Base-by-base conservation (phyloP, 768 basidiomycete species). In the Trichaptum fuscoviolaceum region DNA sequence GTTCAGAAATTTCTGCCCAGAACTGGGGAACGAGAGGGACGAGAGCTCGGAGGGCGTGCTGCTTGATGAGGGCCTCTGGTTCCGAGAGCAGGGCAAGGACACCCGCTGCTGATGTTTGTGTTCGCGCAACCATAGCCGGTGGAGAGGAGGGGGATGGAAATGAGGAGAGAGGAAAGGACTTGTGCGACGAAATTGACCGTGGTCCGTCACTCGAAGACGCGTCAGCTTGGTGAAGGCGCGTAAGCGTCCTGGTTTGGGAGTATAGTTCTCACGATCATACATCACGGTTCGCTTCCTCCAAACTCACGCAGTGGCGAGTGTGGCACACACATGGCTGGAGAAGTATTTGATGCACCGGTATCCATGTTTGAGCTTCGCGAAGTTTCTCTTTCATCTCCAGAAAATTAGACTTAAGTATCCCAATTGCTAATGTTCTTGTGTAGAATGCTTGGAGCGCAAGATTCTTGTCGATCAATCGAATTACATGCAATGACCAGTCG, bases 1-100 rank as follows among this genome's bases (percentile, higher is more conserved):
- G 87, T 77, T 99, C 97, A 71, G 94, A 95, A 73, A 99, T 96
- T 83, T 99, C 97, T 61, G 96, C 91, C 97, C 97, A 99, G 78
- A 98, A 99, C 72, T 92, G 90, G 52, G 95, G 87, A 7, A 99
- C 94, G 59, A 98, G 85, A 18, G 85, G 80, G 73, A 87, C 91
- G 64, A 99, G 83, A 59, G 89, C 84, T 63, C 86, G 86, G 71
- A 99, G 87, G 25, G 97, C 97, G 82, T 97, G 92, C 72, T 93
- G 88, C 74, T 95, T 93, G 75, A 99, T 90, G 57, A 90, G 80
- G 27, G 87, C 83, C 70, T 96, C 92, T 64, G 91, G 91, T 77
- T 99, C 97, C 57, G 89, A 86, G 18, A 99, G 87, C 35, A 99
- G 83, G 27, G 95, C 93, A 70, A 99, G 88, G 30, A 95, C 91